Evolutionary conservation across 805 yeast genomes (phyloP), one percentile per base, ranked within the genome.

Genomic region (Candida pseudoglaebosa): DNA sequence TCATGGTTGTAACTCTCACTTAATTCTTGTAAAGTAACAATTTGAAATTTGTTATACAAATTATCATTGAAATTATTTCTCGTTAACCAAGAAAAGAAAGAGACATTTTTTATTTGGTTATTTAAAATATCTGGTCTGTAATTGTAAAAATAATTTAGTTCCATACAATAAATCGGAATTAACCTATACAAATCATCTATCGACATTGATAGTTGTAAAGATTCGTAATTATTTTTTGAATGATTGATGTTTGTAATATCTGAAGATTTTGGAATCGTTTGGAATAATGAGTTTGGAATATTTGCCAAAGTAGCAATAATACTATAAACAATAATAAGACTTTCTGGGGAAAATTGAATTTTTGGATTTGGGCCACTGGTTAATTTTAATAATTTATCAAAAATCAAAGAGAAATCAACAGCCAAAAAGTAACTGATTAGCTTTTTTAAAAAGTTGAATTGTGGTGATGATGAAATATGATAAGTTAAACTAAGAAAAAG

Each of bases 21-120:
- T 5, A 20, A 5, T 21, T 33, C 12, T 13, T 21, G 17, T n/a
- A 33, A 33, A 4, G 28, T 7, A 5, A 33, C 19, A 5, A 33
- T 22, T 15, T 21, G 21, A 33, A 33, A 33, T 20, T 33, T 33
- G 4, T 28, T 13, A 37, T 55, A 55, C 5, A 45, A 32, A 34
- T 56, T 53, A 21, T 52, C 50, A 18, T 48, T 47, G 32, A 55
- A 53, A 28, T 50, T 38, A 36, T 48, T 54, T 6, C 49, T 50
- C 2, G 59, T 53, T 10, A 60, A 24, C 70, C 70, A 64, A 32
- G 53, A 55, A 38, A 61, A 49, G 32, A 64, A 62, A 2, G 67
- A 59, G 14, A 45, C 45, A 40, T 47, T 59, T 38, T 48, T 50
- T 19, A 56, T 48, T 26, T 53, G 46, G 17, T 40, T 30, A 12